A percentile compares a stretch with the other conserved stretches of the same genome.
These are phyloP conservation scores for Phalaenopsis equestris DNA, from an alignment of 106 monocot species.

Conservation along the genomic window DNA sequence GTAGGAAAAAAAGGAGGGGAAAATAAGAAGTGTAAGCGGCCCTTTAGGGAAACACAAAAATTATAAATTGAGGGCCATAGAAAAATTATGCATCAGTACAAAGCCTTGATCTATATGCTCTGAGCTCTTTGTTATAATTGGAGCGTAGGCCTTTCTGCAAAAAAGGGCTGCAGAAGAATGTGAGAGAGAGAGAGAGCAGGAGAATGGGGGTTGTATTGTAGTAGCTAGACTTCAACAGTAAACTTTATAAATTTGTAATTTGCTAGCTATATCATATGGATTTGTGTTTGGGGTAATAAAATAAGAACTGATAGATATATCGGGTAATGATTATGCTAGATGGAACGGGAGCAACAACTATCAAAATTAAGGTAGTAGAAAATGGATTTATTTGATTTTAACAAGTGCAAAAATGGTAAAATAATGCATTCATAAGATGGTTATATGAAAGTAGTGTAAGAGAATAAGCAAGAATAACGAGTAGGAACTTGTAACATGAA, in stretches of 20 bases:
- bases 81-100: too few relatives aligned
- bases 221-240: background rate
- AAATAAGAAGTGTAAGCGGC: too few relatives aligned
- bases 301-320: background rate
- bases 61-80: too few relatives aligned
- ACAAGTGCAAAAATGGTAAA: background rate
- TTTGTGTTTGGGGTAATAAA: background rate
- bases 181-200: too few relatives aligned
- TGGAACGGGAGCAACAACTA: background rate
- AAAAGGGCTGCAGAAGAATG: too few relatives aligned
- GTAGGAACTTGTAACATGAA: background rate
- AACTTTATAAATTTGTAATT: background rate
- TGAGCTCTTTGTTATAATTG: too few relatives aligned
- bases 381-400: background rate
- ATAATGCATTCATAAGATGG: background rate
- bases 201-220: too few relatives aligned
- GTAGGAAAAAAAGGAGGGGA: too few relatives aligned
- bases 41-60: too few relatives aligned
- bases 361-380: background rate
- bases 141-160: too few relatives aligned
- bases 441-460: background rate
- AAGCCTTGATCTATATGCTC: too few relatives aligned
- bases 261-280: background rate
- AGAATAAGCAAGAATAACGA: background rate
- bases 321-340: background rate